Evolutionary conservation across 495 filamentous ascomycete species (phyloP).

Genomic region (Aspergillus avenaceus): DNA sequence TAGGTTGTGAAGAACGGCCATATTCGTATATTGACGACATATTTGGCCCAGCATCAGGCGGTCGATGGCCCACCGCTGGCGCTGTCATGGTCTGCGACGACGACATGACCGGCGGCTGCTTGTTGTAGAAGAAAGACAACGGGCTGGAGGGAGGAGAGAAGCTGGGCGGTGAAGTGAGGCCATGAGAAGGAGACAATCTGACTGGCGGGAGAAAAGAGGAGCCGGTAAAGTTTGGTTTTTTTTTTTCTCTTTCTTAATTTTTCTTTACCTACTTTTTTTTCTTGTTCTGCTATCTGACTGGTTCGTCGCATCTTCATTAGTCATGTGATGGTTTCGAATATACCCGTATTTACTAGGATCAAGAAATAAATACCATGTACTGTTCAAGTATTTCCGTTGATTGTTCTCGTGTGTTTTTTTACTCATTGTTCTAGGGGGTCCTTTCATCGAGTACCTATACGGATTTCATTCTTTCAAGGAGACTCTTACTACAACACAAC

Average conservation of each 20-base stretch:
- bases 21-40: constrained; percentile 39
- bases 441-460: no score
- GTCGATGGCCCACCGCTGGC: constrained; percentile 50
- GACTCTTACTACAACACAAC: no score
- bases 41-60: constrained; percentile 42
- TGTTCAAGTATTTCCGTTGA: not conserved
- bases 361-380: not conserved
- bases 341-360: no score
- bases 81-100: constrained; percentile 55
- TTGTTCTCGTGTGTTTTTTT: no score
- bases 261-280: not conserved
- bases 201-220: constrained; percentile 16
- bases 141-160: constrained; percentile 20
- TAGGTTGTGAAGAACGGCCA: constrained; percentile 27
- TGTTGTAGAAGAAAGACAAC: constrained; percentile 15
- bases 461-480: no score
- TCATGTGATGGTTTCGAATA: not conserved
- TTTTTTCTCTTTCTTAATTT: constrained; percentile 2
- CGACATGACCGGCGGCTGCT: constrained; percentile 43
- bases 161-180: constrained; percentile 17
- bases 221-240: constrained; percentile 23
- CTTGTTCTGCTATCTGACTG: not conserved
- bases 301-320: not conserved
- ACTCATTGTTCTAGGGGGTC: no score
- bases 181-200: not conserved